Percentiles rank a stretch among this genome's conserved stretches.
Evolutionary conservation across 371 early-diverging fungal genomes (phyloP).

Genomic region (Parasitella parasitica): DNA sequence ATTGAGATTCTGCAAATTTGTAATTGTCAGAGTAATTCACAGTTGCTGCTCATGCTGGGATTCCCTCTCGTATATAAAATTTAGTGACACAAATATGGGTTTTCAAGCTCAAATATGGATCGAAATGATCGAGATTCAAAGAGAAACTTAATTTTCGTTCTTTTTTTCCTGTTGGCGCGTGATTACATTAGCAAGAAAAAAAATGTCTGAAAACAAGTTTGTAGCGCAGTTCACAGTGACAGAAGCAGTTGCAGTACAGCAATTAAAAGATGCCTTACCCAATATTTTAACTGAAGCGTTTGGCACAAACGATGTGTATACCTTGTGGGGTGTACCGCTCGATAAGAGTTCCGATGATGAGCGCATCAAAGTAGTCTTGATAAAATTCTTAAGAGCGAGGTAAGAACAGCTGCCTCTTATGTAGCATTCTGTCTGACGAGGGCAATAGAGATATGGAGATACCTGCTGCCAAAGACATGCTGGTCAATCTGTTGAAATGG

Average conservation of each 20-base stretch:
- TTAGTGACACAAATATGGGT: too few species aligned
- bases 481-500: conserved; percentile 54
- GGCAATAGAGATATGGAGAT: conserved; percentile 38
- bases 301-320: conserved; percentile 29
- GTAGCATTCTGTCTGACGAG: too few species aligned
- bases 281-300: conserved; percentile 41
- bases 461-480: conserved; percentile 46
- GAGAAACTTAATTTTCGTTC: not conserved
- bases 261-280: conserved; percentile 48
- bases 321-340: conserved; percentile 55
- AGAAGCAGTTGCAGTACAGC: conserved; percentile 41
- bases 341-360: conserved; percentile 45
- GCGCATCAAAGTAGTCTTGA: conserved; percentile 53
- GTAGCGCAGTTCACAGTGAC: conserved; percentile 32
- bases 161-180: not conserved
- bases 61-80: too few species aligned
- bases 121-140: not conserved
- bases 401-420: too few species aligned
- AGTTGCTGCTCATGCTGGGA: too few species aligned
- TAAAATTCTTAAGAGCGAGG: conserved; percentile 61
- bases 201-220: conserved; percentile 16
- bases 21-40: too few species aligned
- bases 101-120: not conserved
- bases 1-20: too few species aligned
- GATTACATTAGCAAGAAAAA: not conserved